A percentile compares a stretch with the other conserved stretches of the same genome.
Conservation (phyloP, 1,139 yeast species). For the Kodamaea fungicola region DNA sequence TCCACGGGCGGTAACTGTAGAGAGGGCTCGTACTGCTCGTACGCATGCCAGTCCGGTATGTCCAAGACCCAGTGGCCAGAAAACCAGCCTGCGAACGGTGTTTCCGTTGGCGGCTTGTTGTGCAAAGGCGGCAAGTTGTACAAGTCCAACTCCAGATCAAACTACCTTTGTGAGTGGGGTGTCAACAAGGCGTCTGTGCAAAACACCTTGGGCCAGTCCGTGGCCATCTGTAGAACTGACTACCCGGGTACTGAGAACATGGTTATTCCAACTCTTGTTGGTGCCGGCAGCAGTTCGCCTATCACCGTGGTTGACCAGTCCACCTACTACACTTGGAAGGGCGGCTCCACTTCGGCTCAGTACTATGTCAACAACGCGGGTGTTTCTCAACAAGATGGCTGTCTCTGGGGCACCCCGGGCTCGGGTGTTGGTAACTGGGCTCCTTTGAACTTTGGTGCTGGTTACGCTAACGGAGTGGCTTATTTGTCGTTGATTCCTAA, state of each 20-base stretch:
- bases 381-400: slow-evolving; percentile 82
- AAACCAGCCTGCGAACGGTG: slow-evolving; percentile 79
- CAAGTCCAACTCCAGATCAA: slow-evolving; percentile 62
- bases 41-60: slow-evolving; percentile 95
- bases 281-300: slow-evolving; percentile 62
- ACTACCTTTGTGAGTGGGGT: slow-evolving; percentile 85
- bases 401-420: slow-evolving; percentile 84
- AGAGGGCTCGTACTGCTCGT: slow-evolving; percentile 93
- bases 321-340: slow-evolving; percentile 78
- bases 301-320: slow-evolving; percentile 77
- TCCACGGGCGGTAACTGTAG: slow-evolving; percentile 65
- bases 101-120: slow-evolving; percentile 83
- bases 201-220: slow-evolving; percentile 58
- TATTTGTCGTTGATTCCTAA: slow-evolving; percentile 93
- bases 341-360: slow-evolving; percentile 85
- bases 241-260: slow-evolving; percentile 99
- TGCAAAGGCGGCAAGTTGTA: slow-evolving; percentile 79
- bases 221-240: slow-evolving; percentile 94
- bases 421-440: slow-evolving; percentile 97
- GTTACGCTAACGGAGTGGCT: slow-evolving; percentile 71
- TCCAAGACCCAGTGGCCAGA: slow-evolving; percentile 97
- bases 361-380: slow-evolving; percentile 97
- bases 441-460: slow-evolving; percentile 93
- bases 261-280: slow-evolving; percentile 86
- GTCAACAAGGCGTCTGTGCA: slow-evolving; percentile 62